These are phyloP conservation scores for Symbiodinium pilosum DNA, from an alignment of 73 alveolate genomes.

Conservation along the genomic window DNA sequence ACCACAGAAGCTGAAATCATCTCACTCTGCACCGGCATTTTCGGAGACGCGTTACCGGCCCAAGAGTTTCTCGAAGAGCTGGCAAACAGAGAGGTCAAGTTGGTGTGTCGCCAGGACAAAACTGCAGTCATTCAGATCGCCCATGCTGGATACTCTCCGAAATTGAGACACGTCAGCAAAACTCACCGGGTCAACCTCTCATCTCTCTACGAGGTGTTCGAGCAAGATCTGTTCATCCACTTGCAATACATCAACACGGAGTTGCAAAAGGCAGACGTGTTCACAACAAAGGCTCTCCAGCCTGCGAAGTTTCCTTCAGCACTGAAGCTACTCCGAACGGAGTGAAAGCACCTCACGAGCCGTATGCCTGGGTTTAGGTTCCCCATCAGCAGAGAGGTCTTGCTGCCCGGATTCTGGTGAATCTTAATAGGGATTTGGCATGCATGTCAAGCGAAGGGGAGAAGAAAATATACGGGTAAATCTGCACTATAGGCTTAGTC, in stretches of 20 bases:
- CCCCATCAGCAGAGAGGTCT: background rate
- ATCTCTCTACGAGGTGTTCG: background rate
- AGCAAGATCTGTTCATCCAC: background rate
- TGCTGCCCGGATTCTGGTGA: background rate
- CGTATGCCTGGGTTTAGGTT: background rate
- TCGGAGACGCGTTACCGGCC: background rate
- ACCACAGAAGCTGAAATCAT: slow-evolving; percentile 36
- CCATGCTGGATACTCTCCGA: background rate
- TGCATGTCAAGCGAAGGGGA: background rate
- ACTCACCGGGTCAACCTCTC: background rate
- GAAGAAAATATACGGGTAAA: background rate
- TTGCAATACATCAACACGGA: background rate
- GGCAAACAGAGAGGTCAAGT: background rate
- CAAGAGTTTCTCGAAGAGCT: background rate
- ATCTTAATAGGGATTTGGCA: background rate
- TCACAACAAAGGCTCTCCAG: background rate
- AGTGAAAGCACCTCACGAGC: background rate
- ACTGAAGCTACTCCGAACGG: background rate
- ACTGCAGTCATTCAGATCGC: background rate
- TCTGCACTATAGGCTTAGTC: background rate
- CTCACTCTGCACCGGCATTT: background rate
- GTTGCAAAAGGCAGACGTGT: background rate
- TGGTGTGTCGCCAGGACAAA: background rate
- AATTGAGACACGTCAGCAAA: background rate
- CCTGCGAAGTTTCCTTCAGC: background rate